Conservation (phyloP, 345 rosid species). For the Camelina laxa region DNA sequence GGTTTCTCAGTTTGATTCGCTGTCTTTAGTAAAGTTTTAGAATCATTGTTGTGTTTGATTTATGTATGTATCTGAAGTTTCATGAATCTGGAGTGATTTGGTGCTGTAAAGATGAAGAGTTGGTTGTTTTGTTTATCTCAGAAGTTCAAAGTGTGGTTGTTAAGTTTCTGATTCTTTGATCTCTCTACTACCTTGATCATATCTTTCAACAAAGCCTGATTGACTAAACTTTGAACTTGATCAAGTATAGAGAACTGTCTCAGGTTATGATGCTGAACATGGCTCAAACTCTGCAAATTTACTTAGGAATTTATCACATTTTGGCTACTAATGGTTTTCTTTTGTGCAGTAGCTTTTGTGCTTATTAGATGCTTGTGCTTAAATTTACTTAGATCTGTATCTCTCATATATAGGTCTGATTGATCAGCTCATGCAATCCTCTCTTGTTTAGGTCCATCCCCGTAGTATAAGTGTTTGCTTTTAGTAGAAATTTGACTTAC, state of each 20-base stretch:
- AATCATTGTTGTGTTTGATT: slow-evolving; percentile 20
- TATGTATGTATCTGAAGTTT: neutral
- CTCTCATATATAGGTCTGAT: neutral
- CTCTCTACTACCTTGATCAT: too few species aligned
- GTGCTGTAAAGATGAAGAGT: neutral
- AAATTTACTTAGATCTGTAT: neutral
- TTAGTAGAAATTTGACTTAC: neutral
- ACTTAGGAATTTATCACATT: neutral
- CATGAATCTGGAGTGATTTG: neutral
- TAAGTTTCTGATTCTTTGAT: too few species aligned
- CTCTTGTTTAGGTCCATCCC: neutral
- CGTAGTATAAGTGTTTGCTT: neutral
- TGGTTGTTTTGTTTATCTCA: too few species aligned
- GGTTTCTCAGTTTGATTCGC: neutral
- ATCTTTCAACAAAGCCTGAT: too few species aligned
- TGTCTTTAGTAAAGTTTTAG: neutral
- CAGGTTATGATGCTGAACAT: neutral
- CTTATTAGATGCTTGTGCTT: neutral
- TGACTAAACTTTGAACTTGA: too few species aligned
- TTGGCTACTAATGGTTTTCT: neutral
- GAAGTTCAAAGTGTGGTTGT: too few species aligned
- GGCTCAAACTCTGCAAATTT: neutral
- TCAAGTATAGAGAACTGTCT: neutral
- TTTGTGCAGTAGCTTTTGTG: neutral
- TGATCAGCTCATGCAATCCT: too few species aligned